Evolutionary conservation across 2,329 filamentous ascomycete genomes (phyloP).

Genomic region (Xylaria sp.): DNA sequence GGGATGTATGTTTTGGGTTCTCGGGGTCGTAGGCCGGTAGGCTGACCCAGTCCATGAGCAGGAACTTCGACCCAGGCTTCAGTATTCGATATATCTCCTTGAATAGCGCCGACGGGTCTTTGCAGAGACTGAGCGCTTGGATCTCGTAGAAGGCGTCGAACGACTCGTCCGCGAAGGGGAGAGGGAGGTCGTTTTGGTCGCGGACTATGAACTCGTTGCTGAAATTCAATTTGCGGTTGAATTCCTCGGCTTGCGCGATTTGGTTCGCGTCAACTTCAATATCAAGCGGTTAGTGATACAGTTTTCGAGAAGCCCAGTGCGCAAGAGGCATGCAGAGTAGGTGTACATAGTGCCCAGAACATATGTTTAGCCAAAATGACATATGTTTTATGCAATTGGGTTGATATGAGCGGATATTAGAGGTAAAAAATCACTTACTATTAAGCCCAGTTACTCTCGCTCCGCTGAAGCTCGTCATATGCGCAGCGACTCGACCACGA

Average conservation of each 20-base stretch:
- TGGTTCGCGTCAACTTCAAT: conserved; percentile 60
- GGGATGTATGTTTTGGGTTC: conserved; percentile 59
- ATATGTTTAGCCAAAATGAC: background rate
- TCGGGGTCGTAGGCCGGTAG: conserved; percentile 60
- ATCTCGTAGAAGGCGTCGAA: conserved; percentile 68
- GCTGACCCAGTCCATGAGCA: conserved; percentile 65
- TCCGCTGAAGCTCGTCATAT: conserved; percentile 62
- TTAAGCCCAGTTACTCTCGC: conserved; percentile 63
- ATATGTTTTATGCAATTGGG: background rate
- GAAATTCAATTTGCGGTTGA: conserved; percentile 49
- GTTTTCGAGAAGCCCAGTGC: background rate
- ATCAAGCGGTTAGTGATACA: conserved; percentile 11
- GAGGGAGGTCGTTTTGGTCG: conserved; percentile 63
- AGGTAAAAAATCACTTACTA: conserved; percentile 43
- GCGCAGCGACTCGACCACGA: conserved; percentile 63
- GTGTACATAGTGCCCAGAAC: too few species aligned
- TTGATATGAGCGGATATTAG: background rate
- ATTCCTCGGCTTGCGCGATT: conserved; percentile 49
- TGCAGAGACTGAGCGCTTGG: conserved; percentile 66
- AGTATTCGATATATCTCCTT: conserved; percentile 61
- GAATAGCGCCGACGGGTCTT: conserved; percentile 59
- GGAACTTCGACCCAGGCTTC: conserved; percentile 62
- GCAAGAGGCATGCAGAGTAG: background rate
- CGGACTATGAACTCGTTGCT: conserved; percentile 60
- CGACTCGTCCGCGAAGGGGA: conserved; percentile 60